Base-by-base conservation (phyloP, 371 early-diverging fungal species). In the Blyttiomyces sp. region DNA sequence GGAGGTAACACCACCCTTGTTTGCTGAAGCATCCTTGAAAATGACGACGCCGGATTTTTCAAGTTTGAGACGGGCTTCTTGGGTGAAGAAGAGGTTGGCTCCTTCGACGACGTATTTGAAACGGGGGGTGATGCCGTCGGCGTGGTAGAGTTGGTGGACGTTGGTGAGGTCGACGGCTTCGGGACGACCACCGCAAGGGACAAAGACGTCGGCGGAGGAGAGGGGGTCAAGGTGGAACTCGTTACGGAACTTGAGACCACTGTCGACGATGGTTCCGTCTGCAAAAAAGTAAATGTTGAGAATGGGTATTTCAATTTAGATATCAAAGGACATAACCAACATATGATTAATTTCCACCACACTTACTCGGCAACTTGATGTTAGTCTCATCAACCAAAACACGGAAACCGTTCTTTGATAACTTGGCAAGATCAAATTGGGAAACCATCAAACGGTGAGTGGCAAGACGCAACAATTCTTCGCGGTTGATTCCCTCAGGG, bases 61-160 rank as follows among this genome's bases (percentile, higher is more conserved):
- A 33, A 97, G 81, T 27, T 92, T 88, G 36, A 97, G 84, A 74
- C 98, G 94, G 5, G 98, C 98, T 70, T 97, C 98, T 63, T 79
- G 98, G 2, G 98, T 97, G 60, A 97, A 93, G 89, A 97, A 97
- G 68, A 97, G 74, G 78, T 97, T 97, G 72, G 98, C 98, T 62
- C 98, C 98, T 78, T 97, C 98, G 43, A 96, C 95, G 72, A 97
- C 87, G 79, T 95, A 97, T 83, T 97, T 96, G 89, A 92, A 97
- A 21, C 92, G 82, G 17, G 96, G 88, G 43, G 81, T 75, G 21
- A 23, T 16, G 54, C 92, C 91, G 61, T 92, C 88, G 33, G 74
- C 72, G 46, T 85, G 86, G 54, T 95, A 76, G 36, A 97, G 76
- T 35, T 69, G 49, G 46, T 83, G 73, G 21, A 96, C 93, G 68